Base-by-base conservation (phyloP, 73 alveolate genomes). In the Durusdinium trenchii region DNA sequence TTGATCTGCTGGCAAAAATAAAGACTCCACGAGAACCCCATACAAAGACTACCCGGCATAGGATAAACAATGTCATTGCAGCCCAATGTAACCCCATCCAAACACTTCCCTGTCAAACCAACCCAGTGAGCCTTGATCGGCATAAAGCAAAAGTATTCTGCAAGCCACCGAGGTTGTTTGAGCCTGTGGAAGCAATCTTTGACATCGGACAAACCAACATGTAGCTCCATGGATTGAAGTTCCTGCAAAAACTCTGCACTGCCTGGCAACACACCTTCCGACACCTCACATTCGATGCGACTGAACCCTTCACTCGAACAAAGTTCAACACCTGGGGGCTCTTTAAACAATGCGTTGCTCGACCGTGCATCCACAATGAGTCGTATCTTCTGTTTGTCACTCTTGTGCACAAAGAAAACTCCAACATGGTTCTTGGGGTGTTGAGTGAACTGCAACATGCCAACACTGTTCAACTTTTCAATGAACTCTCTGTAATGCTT, bases 101-200 rank as follows among this genome's bases (percentile, higher is more conserved):
- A 14, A 6, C 14, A 3, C 20, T 57, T 10, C n/a, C 82, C 95
- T 1, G 18, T 14, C 46, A 61, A 32, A 2, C 95, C 95, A 3
- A 86, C 95, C 79, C 60, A n/a, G 1, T 26, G 83, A 36, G 95
- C 95, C 1, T 35, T 35, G 30, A 84, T 52, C 7, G 94, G 83
- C 64, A 6, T 42, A 35, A 86, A 43, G 46, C 95, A 86, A 28
- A 86, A 86, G 30, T 54, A 60, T 3, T 38, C 61, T 9, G 42
- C 57, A 4, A 82, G 47, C 93, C 93, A 82, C 1, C 93, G 64
- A 1, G 93, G 93, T 32, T 47, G 93, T 30, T 32, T 20, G 36
- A 82, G 71, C 6, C 93, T 38, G 35, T 82, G 93, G 48, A 82
- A 82, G 35, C 93, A 82, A 82, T 82, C 93, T 30, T 82, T 82